Conservation (phyloP, 768 basidiomycete species). For the Tricholoma saponaceum region DNA sequence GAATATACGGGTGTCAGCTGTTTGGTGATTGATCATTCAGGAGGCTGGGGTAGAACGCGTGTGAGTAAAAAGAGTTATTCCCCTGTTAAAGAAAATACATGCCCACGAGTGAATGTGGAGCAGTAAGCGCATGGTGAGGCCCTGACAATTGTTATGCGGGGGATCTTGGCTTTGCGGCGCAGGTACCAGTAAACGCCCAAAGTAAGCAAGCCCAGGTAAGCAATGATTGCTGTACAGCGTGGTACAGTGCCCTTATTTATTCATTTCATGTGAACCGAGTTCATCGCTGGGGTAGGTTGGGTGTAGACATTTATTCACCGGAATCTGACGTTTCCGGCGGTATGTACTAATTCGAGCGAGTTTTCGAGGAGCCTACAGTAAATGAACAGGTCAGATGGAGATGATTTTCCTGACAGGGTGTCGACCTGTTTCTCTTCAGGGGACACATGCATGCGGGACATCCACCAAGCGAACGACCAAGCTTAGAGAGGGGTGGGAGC, state of each 20-base stretch:
- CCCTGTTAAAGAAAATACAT: background rate
- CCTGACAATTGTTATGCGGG: background rate
- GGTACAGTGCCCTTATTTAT: background rate
- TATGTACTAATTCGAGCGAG: background rate
- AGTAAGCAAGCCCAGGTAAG: too few species aligned
- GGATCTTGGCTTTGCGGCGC: background rate
- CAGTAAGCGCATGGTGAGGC: background rate
- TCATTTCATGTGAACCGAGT: background rate
- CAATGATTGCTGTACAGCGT: background rate
- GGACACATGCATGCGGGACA: background rate
- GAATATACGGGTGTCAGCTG: background rate
- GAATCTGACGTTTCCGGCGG: slow-evolving; percentile 1
- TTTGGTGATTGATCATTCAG: background rate
- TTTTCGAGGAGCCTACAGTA: background rate
- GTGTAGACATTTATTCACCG: background rate
- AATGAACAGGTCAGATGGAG: background rate
- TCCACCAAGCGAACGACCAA: background rate
- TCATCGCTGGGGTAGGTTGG: too few species aligned
- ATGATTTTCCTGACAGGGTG: background rate
- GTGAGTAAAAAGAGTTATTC: background rate
- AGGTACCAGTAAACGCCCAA: background rate
- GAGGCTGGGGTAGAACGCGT: background rate
- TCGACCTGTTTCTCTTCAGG: background rate
- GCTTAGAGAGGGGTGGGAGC: background rate
- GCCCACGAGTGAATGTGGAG: background rate